Evolutionary conservation across 2,329 filamentous ascomycete species (phyloP).

Genomic region (Exserohilum rostratum): DNA sequence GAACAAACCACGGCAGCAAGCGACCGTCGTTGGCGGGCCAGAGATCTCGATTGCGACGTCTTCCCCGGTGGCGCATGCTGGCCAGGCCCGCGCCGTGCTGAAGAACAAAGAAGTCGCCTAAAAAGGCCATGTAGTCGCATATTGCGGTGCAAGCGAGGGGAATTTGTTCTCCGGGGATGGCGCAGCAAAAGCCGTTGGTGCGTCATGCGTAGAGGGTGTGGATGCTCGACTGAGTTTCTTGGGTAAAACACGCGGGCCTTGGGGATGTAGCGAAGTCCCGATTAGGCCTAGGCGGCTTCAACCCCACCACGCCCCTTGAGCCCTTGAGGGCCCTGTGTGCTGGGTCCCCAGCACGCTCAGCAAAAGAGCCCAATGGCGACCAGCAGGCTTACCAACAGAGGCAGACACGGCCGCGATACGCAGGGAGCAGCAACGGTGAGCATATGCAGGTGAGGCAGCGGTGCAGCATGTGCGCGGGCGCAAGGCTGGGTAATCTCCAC

Average conservation of each 20-base stretch:
- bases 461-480: slow-evolving; percentile 3
- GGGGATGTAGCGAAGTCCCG: neutral
- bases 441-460: slow-evolving; percentile 8
- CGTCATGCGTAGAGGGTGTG: neutral
- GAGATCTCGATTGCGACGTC: neutral
- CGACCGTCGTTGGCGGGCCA: neutral
- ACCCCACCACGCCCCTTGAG: too few species aligned
- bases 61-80: neutral
- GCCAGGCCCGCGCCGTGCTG: neutral
- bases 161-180: slow-evolving; percentile 10
- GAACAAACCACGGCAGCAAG: neutral
- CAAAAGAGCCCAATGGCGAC: neutral
- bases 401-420: slow-evolving; percentile 3
- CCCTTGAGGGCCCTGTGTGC: neutral
- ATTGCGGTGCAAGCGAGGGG: neutral
- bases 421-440: slow-evolving; percentile 4
- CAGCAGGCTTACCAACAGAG: neutral
- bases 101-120: slow-evolving; percentile 4
- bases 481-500: slow-evolving; percentile 7
- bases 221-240: neutral
- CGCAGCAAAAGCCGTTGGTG: slow-evolving; percentile 3
- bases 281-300: neutral
- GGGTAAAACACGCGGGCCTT: neutral
- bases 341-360: neutral
- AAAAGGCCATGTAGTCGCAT: neutral